Conservation (phyloP, 192 early-diverging fungal genomes). For the Linnemannia zychae region DNA sequence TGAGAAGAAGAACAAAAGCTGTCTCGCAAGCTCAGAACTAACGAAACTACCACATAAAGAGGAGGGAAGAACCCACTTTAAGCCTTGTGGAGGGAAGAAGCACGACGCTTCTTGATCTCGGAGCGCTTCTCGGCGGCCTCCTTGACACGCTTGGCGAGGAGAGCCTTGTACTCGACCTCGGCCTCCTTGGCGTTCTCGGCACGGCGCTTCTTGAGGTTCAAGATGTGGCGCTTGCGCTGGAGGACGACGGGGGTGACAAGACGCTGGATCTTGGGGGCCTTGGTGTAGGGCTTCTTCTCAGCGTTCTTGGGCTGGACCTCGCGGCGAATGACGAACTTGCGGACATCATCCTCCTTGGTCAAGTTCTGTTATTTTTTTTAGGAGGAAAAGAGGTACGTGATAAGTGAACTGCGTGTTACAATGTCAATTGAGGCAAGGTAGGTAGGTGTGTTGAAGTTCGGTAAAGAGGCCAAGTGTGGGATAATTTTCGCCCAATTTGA, state of each 20-base stretch:
- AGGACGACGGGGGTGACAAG: conserved; percentile 97
- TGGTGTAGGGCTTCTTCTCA: conserved; percentile 95
- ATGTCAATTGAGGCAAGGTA: too few relatives aligned
- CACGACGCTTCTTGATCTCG: conserved; percentile 81
- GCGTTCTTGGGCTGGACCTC: conserved; percentile 91
- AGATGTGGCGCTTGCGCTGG: conserved; percentile 94
- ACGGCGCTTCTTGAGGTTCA: conserved; percentile 90
- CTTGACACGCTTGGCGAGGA: conserved; percentile 94
- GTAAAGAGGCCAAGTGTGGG: too few relatives aligned
- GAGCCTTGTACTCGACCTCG: conserved; percentile 80
- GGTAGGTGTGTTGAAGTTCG: too few relatives aligned
- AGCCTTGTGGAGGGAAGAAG: conserved; percentile 74
- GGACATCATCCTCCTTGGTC: conserved; percentile 98
- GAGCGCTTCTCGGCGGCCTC: conserved; percentile 93
- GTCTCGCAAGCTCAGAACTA: too few relatives aligned
- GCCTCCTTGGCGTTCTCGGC: conserved; percentile 85
- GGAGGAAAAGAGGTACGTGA: neutral
- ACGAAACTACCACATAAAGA: neutral
- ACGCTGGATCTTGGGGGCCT: conserved; percentile 98
- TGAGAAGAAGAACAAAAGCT: conserved; percentile 3
- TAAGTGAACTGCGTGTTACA: neutral
- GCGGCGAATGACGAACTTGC: conserved; percentile 99
- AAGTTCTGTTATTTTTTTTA: conserved; percentile 71
- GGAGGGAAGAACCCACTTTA: conserved; percentile 32
- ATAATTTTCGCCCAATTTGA: too few relatives aligned